These are phyloP conservation scores for Zoysia matrella DNA, from an alignment of 202 grass and related monocot species.

Conservation along the genomic window DNA sequence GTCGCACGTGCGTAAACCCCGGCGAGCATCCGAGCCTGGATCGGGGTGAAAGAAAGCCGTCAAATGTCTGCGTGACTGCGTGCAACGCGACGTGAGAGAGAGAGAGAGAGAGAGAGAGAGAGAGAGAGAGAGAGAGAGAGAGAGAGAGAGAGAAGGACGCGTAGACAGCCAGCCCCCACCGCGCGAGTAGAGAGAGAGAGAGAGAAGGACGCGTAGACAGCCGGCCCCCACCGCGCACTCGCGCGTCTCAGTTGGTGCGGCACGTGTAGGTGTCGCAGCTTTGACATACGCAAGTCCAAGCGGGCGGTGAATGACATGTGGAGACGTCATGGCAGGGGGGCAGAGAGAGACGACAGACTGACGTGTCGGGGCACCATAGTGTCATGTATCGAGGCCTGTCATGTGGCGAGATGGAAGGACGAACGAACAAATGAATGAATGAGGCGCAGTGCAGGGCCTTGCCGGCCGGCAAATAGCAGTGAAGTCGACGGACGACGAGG, in stretches of 20 bases:
- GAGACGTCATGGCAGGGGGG: not conserved
- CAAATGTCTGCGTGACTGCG: not conserved
- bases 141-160: no score
- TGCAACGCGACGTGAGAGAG: not conserved
- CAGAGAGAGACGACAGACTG: not conserved
- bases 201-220: no score
- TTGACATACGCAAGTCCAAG: slow-evolving; percentile 49
- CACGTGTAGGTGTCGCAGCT: slow-evolving; percentile 44
- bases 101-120: no score
- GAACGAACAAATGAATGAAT: not conserved
- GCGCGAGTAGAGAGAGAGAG: not conserved
- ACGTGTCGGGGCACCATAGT: not conserved
- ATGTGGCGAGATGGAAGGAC: not conserved
- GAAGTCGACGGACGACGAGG: not conserved
- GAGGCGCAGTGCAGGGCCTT: not conserved
- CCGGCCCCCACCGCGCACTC: slow-evolving; percentile 36
- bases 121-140: no score
- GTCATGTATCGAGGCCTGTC: not conserved
- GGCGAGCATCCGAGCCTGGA: not conserved
- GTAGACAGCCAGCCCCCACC: not conserved
- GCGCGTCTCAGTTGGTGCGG: slow-evolving; percentile 49
- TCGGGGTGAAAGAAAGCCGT: not conserved
- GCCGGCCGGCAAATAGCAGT: no score
- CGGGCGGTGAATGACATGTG: slow-evolving; percentile 33
- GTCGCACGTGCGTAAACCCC: slow-evolving; percentile 20